Evolutionary conservation across 2,329 filamentous ascomycete species (phyloP).

Genomic region (Calonectria honghensis): DNA sequence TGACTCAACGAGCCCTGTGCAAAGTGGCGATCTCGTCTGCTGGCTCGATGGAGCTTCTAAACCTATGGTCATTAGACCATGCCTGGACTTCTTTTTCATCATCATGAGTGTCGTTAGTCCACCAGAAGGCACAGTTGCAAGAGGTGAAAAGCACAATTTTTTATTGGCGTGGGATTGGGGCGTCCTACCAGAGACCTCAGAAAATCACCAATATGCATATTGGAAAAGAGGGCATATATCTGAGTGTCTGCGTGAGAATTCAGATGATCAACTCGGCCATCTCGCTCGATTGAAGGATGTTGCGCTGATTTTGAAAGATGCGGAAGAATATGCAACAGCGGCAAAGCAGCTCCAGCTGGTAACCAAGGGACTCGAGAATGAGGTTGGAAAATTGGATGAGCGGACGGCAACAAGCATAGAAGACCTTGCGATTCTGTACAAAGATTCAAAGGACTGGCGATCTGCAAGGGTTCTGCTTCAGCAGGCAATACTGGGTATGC

Average conservation of each 20-base stretch:
- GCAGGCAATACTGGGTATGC: not conserved
- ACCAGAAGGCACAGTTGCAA: not conserved
- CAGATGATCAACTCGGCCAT: not conserved
- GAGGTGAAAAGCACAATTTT: not conserved
- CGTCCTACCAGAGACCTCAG: not conserved
- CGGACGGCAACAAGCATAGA: not conserved
- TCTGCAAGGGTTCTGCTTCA: not conserved
- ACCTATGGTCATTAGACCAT: not conserved
- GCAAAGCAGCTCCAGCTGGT: not conserved
- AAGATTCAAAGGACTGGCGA: not conserved
- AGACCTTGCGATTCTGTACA: not conserved
- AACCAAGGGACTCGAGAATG: not conserved
- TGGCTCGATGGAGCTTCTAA: not conserved
- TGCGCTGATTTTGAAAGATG: not conserved
- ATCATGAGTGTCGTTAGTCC: not conserved
- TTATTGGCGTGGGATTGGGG: not conserved
- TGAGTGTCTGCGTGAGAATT: not conserved
- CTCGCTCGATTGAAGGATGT: not conserved
- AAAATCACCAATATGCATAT: not conserved
- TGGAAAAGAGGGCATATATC: not conserved
- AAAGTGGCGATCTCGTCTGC: not conserved
- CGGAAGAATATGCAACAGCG: not conserved
- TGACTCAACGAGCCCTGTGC: not conserved
- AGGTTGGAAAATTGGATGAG: not conserved
- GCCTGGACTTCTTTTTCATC: not conserved